Conservation (phyloP, 139 green algal genomes). For the Desmodesmus armatus region DNA sequence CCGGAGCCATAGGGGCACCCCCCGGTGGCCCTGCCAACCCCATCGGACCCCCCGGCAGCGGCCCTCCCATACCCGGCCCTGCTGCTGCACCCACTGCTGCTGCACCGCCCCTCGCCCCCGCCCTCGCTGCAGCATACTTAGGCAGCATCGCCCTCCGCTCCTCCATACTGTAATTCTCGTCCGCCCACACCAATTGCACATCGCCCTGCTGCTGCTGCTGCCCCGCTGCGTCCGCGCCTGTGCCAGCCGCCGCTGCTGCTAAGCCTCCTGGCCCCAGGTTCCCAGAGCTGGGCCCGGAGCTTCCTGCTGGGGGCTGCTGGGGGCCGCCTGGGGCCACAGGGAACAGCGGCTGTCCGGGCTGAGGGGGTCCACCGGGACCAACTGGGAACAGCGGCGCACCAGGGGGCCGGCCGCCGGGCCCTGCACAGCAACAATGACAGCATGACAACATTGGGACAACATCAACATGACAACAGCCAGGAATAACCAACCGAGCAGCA, state of each 20-base stretch:
- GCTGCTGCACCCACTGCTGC: constrained; percentile 13
- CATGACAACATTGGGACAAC: not conserved
- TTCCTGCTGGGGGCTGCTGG: constrained; percentile 1
- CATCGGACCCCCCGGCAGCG: too few species aligned
- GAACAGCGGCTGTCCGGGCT: constrained; percentile 29
- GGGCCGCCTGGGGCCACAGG: not conserved
- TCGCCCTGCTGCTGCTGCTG: not conserved
- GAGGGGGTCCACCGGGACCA: not conserved
- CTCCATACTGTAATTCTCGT: constrained; percentile 66
- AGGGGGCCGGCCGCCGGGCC: constrained; percentile 16
- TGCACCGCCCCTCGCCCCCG: not conserved
- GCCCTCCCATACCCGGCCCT: not conserved
- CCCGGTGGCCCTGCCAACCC: too few species aligned
- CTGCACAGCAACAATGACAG: not conserved
- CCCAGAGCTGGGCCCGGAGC: not conserved
- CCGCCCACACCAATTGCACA: constrained; percentile 60
- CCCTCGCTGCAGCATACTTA: constrained; percentile 52
- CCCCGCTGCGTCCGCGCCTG: not conserved
- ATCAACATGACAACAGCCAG: too few species aligned
- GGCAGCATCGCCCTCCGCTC: constrained; percentile 60
- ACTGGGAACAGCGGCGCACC: constrained; percentile 32
- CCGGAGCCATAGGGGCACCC: too few species aligned
- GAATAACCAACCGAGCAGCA: too few species aligned
- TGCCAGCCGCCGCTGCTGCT: not conserved
- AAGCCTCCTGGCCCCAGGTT: too few species aligned